Evolutionary conservation across 305 asterid genomes (phyloP), one percentile per base, ranked within the genome.

Genomic region (Striga hermonthica): DNA sequence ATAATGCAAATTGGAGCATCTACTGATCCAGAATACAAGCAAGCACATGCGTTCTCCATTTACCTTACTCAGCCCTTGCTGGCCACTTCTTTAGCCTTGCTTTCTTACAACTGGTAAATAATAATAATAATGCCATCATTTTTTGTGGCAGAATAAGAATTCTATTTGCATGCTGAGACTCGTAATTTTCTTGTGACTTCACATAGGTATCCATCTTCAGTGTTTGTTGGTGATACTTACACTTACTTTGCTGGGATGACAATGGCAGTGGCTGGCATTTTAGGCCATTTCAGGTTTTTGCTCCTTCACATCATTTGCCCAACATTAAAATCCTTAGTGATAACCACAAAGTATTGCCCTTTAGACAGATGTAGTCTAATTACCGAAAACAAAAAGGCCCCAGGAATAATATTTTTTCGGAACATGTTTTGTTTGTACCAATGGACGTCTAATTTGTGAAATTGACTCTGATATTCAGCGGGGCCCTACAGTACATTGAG

Each of bases 221-320:
- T 84, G 73, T 87, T 87, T 70, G 89, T 87, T 67, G 95, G 95
- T 45, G 95, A 84, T 74, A 87, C 95, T 15, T 87, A 79, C 61
- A 87, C 95, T 35, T 84, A 86, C 82, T 86, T 86, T 74, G 91
- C 91, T 44, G 95, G 95, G 67, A 86, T 86, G 95, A 83, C 95
- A 4, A 75, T 87, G 85, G 95, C 91, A 11, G 95, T 87, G 16
- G 85, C 78, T 57, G 95, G 95, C 66, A 84, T 87, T 63, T 77
- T 83, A 78, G 91, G 95, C 57, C 95, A 86, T 74, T 86, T 79
- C 66, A 86, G 95, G 95, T 86, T 69, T 6, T 69, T 6, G 77
- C 47, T 64, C 62, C 50, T 52, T 54, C 28, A 43, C 52, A 40
- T 56, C 5, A 9, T 45, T 9, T 10, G n/a, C 4, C 50, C 44